These are phyloP conservation scores for Cladorrhinum sp. DNA, from an alignment of 2,329 filamentous ascomycete genomes.

Conservation along the genomic window DNA sequence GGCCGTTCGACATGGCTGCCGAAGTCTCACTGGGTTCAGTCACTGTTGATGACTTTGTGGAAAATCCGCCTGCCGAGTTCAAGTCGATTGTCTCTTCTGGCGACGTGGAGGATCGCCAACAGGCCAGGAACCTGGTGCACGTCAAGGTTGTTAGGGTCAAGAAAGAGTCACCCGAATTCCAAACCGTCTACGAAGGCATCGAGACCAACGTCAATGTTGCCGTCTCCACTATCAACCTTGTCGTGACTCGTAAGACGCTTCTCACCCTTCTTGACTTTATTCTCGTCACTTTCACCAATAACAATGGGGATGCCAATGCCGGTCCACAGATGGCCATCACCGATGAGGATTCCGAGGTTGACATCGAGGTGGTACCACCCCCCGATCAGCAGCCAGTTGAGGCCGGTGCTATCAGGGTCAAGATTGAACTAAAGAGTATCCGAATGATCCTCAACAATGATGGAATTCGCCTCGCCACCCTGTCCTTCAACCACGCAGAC, in stretches of 20 bases:
- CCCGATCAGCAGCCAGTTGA: slow-evolving; percentile 40
- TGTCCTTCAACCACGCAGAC: slow-evolving; percentile 89
- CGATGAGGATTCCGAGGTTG: slow-evolving; percentile 39
- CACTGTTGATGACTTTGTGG: slow-evolving; percentile 91
- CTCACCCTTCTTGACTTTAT: slow-evolving; percentile 93
- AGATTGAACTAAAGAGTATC: slow-evolving; percentile 90
- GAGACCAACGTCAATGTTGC: slow-evolving; percentile 89
- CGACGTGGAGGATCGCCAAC: slow-evolving; percentile 66
- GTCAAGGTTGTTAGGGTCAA: slow-evolving; percentile 91
- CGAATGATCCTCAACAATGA: slow-evolving; percentile 95
- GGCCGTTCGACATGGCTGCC: slow-evolving; percentile 88
- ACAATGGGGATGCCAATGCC: slow-evolving; percentile 35
- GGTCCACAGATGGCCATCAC: slow-evolving; percentile 36
- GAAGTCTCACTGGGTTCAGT: slow-evolving; percentile 85
- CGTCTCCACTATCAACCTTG: slow-evolving; percentile 92
- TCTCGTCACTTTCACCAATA: slow-evolving; percentile 79
- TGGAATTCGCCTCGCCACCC: slow-evolving; percentile 85
- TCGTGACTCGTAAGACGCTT: slow-evolving; percentile 89
- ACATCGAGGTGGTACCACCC: slow-evolving; percentile 38
- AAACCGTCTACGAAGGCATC: slow-evolving; percentile 86
- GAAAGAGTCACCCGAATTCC: slow-evolving; percentile 86
- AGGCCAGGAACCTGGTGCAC: slow-evolving; percentile 77
- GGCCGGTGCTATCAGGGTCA: slow-evolving; percentile 82
- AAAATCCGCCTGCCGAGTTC: slow-evolving; percentile 83
- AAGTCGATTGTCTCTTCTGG: slow-evolving; percentile 94